phyloP scores from a whole-genome alignment of 768 basidiomycete genomes.

The Royoungia palumana region DNA sequence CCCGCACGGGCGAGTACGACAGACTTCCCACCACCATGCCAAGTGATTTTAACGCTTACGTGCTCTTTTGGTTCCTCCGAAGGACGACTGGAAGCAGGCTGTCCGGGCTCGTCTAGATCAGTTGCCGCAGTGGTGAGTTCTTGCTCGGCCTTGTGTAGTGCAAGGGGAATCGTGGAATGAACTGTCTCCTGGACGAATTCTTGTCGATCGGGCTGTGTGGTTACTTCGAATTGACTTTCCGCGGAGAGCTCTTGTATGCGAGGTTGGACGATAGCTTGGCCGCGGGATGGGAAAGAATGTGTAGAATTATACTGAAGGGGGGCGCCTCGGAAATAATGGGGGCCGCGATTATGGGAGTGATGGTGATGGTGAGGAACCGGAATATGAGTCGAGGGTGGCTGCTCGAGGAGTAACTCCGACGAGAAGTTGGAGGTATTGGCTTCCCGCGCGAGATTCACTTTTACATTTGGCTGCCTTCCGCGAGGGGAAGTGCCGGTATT shows the following conservation, averaged over 20 bases:
- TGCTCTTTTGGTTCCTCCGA: constrained; percentile 31
- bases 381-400: constrained; percentile 44
- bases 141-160: constrained; percentile 39
- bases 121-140: constrained; percentile 18
- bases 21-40: constrained; percentile 61
- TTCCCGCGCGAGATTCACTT: constrained; percentile 24
- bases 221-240: constrained; percentile 30
- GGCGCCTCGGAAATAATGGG: constrained; percentile 34
- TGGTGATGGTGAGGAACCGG: constrained; percentile 33
- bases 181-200: constrained; percentile 57
- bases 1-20: constrained; percentile 71
- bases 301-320: constrained; percentile 42
- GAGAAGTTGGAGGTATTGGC: constrained; percentile 33
- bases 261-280: constrained; percentile 34
- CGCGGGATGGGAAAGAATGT: constrained; percentile 38
- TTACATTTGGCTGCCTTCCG: constrained; percentile 32
- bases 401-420: constrained; percentile 38
- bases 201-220: constrained; percentile 29
- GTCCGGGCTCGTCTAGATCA: constrained; percentile 18
- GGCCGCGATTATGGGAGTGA: constrained; percentile 30
- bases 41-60: constrained; percentile 52
- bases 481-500: constrained; percentile 36
- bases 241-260: constrained; percentile 49
- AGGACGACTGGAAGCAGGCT: constrained; percentile 15
- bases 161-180: constrained; percentile 59